phyloP scores from a whole-genome alignment of 2,329 filamentous ascomycete species.

The Hypoxylon sp. region DNA sequence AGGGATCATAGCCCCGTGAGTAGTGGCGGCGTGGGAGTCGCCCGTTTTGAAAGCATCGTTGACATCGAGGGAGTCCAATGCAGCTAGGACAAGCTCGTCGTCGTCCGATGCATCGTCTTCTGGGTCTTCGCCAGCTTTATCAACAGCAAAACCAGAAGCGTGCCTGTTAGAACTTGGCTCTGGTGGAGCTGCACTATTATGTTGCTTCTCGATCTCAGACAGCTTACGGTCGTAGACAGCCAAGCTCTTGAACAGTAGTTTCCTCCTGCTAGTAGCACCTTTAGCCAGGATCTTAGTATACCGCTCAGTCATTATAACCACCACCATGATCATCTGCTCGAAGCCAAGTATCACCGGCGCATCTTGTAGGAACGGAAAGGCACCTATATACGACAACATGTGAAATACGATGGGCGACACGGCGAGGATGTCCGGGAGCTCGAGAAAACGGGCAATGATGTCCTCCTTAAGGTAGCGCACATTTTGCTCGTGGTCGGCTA shows the following conservation, averaged over 20 bases:
- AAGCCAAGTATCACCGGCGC: constrained; percentile 79
- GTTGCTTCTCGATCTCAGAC: constrained; percentile 54
- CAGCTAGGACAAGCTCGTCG: constrained; percentile 77
- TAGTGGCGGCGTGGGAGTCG: constrained; percentile 61
- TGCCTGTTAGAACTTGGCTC: constrained; percentile 42
- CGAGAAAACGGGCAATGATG: constrained; percentile 79
- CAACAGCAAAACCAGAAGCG: constrained; percentile 62
- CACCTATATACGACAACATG: constrained; percentile 78
- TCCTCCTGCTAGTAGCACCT: constrained; percentile 70
- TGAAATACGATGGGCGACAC: constrained; percentile 79
- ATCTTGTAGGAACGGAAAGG: constrained; percentile 80
- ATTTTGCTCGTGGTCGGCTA: constrained; percentile 75
- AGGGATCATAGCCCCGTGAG: constrained; percentile 78
- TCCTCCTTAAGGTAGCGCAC: constrained; percentile 78
- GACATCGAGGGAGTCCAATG: constrained; percentile 77
- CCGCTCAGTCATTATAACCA: constrained; percentile 80
- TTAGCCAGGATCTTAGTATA: constrained; percentile 74
- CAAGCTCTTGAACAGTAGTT: constrained; percentile 78
- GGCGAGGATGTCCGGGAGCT: constrained; percentile 78
- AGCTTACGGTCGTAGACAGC: constrained; percentile 77
- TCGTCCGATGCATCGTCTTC: constrained; percentile 64
- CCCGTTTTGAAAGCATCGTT: constrained; percentile 72
- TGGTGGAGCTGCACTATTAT: constrained; percentile 18
- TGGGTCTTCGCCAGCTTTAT: constrained; percentile 60
- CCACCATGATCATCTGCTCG: constrained; percentile 79